phyloP scores from a whole-genome alignment of 1,284 basidiomycete species.

The Cryptococcus floricola region DNA sequence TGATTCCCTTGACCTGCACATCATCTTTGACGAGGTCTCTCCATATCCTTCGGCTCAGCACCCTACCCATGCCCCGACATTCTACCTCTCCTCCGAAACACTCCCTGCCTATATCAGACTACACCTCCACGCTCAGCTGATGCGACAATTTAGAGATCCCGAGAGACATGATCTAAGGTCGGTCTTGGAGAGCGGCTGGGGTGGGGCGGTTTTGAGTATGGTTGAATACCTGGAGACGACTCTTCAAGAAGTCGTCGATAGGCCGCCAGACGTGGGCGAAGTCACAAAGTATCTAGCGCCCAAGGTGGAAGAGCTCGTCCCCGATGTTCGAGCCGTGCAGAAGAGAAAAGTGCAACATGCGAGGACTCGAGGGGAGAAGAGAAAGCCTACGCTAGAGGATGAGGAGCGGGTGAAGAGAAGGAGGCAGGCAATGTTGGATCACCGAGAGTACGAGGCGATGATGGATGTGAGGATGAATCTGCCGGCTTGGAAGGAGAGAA shows the following conservation, averaged over 20 bases:
- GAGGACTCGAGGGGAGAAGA: slow-evolving; percentile 9
- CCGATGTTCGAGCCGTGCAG: slow-evolving; percentile 4
- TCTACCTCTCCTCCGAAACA: slow-evolving; percentile 69
- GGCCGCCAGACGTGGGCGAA: slow-evolving; percentile 65
- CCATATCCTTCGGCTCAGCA: slow-evolving; percentile 55
- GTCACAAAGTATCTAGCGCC: slow-evolving; percentile 65
- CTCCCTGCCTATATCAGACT: slow-evolving; percentile 80
- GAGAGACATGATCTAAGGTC: slow-evolving; percentile 53
- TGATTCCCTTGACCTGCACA: slow-evolving; percentile 60
- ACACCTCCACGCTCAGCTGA: slow-evolving; percentile 67
- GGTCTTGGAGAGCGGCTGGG: slow-evolving; percentile 62
- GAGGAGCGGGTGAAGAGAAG: slow-evolving; percentile 57
- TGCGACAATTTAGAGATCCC: slow-evolving; percentile 55
- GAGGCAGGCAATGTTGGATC: slow-evolving; percentile 51
- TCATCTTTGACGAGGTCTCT: slow-evolving; percentile 59
- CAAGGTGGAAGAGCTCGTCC: slow-evolving; percentile 26
- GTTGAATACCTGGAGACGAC: slow-evolving; percentile 70
- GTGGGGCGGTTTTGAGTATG: slow-evolving; percentile 68
- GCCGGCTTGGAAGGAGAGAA: slow-evolving; percentile 69
- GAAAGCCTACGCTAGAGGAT: slow-evolving; percentile 58
- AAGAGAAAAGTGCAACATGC: slow-evolving; percentile 1
- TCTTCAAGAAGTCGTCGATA: slow-evolving; percentile 62
- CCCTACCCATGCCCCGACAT: slow-evolving; percentile 59
- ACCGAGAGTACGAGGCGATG: slow-evolving; percentile 59
- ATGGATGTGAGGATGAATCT: slow-evolving; percentile 59